phyloP scores from a whole-genome alignment of 2,329 filamentous ascomycete species.

The Lachnellula hyalina region DNA sequence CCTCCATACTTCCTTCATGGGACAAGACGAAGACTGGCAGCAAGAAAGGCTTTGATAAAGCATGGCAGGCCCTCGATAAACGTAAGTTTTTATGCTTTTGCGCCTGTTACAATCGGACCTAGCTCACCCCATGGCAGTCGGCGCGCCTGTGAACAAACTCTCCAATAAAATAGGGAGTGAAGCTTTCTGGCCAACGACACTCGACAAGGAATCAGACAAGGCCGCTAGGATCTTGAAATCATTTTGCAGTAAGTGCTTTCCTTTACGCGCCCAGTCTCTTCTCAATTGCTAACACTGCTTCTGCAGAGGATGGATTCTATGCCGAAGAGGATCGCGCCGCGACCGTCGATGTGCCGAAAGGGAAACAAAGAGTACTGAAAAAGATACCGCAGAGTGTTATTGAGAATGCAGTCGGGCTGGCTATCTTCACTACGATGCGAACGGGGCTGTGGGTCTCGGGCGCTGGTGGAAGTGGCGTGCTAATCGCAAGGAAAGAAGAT shows the following conservation, averaged over 20 bases:
- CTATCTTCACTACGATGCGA: slow-evolving; percentile 93
- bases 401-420: slow-evolving; percentile 81
- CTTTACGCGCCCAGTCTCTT: slow-evolving; percentile 17
- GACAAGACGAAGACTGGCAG: slow-evolving; percentile 47
- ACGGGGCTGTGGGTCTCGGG: slow-evolving; percentile 89
- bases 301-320: slow-evolving; percentile 62
- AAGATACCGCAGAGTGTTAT: slow-evolving; percentile 86
- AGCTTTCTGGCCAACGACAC: slow-evolving; percentile 77
- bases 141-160: slow-evolving; percentile 71
- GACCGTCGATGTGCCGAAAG: slow-evolving; percentile 36
- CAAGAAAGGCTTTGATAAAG: slow-evolving; percentile 69
- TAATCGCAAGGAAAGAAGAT: slow-evolving; percentile 78
- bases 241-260: slow-evolving; percentile 69
- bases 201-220: slow-evolving; percentile 89
- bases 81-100: slow-evolving; percentile 31
- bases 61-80: slow-evolving; percentile 61
- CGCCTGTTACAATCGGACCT: slow-evolving; percentile 18
- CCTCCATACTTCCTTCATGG: slow-evolving; percentile 41
- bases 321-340: slow-evolving; percentile 42
- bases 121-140: slow-evolving; percentile 35
- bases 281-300: slow-evolving; percentile 14
- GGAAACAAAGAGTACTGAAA: slow-evolving; percentile 58
- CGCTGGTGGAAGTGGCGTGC: slow-evolving; percentile 81
- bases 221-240: slow-evolving; percentile 82
- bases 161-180: slow-evolving; percentile 78